A percentile compares a stretch with the other conserved stretches of the same genome.
Conservation (phyloP, 371 early-diverging fungal genomes). For the Rhizopus delemar region DNA sequence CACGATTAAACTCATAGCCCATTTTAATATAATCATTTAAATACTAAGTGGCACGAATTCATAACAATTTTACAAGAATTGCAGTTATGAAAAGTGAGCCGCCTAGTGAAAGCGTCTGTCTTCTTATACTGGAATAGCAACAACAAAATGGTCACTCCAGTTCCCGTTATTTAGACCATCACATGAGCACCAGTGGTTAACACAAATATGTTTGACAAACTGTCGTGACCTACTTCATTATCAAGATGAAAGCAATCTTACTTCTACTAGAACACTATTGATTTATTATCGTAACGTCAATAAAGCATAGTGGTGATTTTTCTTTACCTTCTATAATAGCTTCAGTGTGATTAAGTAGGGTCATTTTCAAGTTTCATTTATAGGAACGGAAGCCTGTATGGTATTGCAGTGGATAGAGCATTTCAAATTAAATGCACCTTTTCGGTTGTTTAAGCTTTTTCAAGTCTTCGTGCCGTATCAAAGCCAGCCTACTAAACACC, state of each 20-base stretch:
- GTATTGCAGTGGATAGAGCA: constrained; percentile 13
- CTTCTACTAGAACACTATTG: not conserved
- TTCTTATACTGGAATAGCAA: constrained; percentile 18
- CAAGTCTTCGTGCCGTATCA: constrained; percentile 11
- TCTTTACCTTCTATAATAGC: constrained; percentile 9
- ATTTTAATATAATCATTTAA: constrained; percentile 10
- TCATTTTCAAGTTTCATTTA: constrained; percentile 13
- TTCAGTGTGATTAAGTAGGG: constrained; percentile 8
- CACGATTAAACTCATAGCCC: constrained; percentile 6
- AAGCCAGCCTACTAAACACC: constrained; percentile 18
- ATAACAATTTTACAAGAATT: constrained; percentile 17
- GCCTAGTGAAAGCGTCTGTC: constrained; percentile 9
- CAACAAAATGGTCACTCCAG: constrained; percentile 15
- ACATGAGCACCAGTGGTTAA: constrained; percentile 10
- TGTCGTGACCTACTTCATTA: constrained; percentile 11
- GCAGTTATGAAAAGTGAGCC: constrained; percentile 14
- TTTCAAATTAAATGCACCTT: constrained; percentile 10
- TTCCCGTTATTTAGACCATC: constrained; percentile 11
- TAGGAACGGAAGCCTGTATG: constrained; percentile 16
- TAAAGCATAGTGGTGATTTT: constrained; percentile 4
- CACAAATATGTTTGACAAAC: constrained; percentile 16
- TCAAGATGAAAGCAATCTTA: constrained; percentile 10
- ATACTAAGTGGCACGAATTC: constrained; percentile 11
- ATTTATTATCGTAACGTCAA: constrained; percentile 9
- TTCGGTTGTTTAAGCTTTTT: constrained; percentile 13